Base-by-base conservation (phyloP, 1,284 basidiomycete species). In the Apiotrichum brassicae region DNA sequence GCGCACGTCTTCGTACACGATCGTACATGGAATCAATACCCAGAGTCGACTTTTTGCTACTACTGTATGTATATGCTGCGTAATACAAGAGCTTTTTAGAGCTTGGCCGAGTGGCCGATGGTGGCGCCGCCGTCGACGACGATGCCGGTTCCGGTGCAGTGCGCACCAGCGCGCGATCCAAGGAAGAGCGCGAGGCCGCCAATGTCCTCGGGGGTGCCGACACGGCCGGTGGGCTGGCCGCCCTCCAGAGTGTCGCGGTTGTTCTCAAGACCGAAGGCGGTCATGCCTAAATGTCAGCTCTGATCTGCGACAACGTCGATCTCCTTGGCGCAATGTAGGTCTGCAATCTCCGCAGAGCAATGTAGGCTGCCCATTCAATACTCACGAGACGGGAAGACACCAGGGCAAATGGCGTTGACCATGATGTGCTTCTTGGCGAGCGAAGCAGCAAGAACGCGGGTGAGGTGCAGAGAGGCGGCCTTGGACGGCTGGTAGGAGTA, bases 191-290 rank as follows among this genome's bases (percentile, higher is more conserved):
- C 59, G 11, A 63, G 61, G 11, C 63, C 65, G 18, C 58, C 65
- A 36, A 69, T 69, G 56, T 69, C 66, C 50, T 62, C 60, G 28
- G 59, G 59, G 16, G 54, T 35, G 22, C 66, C 66, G 9, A 58
- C 60, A 14, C 66, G 61, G n/a, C 63, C 65, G 53, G 56, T 57
- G 32, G 59, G 57, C 41, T 57, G 53, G 45, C 22, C n/a, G 35
- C 38, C 25, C 42, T 48, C 48, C 45, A 56, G 54, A 13, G 43
- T 23, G 35, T 63, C 58, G 44, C 56, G 53, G 26, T 52, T 49
- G 40, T 51, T 48, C 43, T 58, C 54, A 30, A 62, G 47, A 32
- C 61, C 52, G 38, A 57, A 53, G 4, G 53, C 52, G 16, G 66
- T 67, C 66, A 69, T 69, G 28, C 40, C 40, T 42, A 28, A 1